phyloP scores from a whole-genome alignment of 1,284 basidiomycete species.

The Puccinia novopanici region DNA sequence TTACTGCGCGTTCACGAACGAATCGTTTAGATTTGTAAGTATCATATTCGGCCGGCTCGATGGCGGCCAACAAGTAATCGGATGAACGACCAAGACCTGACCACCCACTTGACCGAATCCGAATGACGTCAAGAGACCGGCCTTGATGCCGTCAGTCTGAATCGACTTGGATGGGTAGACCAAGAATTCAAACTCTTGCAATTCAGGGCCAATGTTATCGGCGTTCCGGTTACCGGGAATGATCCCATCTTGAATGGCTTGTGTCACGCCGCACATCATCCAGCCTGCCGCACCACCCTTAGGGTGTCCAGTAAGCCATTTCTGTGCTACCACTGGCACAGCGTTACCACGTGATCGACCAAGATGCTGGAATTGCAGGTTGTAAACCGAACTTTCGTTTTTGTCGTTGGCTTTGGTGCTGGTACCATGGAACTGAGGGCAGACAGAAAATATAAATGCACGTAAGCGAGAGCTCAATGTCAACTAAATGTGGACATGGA shows the following conservation, averaged over 20 bases:
- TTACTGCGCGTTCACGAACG: slow-evolving; percentile 74
- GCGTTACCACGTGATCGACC: slow-evolving; percentile 89
- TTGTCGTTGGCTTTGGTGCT: slow-evolving; percentile 97
- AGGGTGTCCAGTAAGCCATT: slow-evolving; percentile 83
- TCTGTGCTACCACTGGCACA: slow-evolving; percentile 94
- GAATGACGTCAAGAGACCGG: slow-evolving; percentile 71
- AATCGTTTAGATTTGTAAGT: slow-evolving; percentile 74
- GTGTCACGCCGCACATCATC: slow-evolving; percentile 91
- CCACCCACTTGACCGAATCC: slow-evolving; percentile 99
- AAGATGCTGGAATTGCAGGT: slow-evolving; percentile 84
- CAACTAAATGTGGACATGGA: slow-evolving; percentile 53
- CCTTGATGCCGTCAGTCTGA: slow-evolving; percentile 85
- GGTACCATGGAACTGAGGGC: slow-evolving; percentile 83
- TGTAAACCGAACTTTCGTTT: slow-evolving; percentile 97
- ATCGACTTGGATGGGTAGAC: slow-evolving; percentile 97
- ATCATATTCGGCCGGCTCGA: slow-evolving; percentile 73
- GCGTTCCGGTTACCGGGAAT: slow-evolving; percentile 96
- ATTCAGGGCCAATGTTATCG: slow-evolving; percentile 83
- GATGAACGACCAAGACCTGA: slow-evolving; percentile 81
- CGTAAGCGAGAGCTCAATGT: neutral
- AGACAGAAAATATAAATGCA: neutral
- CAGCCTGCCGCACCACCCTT: slow-evolving; percentile 97
- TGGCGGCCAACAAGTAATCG: slow-evolving; percentile 80
- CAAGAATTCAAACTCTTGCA: slow-evolving; percentile 84
- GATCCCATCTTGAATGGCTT: slow-evolving; percentile 80